Base-by-base conservation (phyloP, 257 asterid species). In the Orobanche coerulescens region DNA sequence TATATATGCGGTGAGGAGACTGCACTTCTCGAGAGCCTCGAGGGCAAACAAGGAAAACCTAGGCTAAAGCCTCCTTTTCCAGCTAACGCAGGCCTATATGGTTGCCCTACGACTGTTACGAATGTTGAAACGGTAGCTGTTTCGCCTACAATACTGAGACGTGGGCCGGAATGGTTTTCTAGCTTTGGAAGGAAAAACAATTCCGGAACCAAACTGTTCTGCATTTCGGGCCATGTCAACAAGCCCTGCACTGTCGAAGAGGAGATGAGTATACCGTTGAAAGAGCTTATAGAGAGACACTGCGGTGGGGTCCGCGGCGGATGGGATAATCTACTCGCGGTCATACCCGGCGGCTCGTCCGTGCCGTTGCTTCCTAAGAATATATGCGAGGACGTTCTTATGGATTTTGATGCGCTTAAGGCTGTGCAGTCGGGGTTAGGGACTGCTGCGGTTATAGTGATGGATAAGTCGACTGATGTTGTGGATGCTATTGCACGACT, bases 221-320 rank as follows among this genome's bases (percentile, higher is more conserved):
- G 97, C 61, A 72, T 93, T 72, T 93, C 99, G 2, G 99, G 97
- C 56, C 99, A 93, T 58, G 99, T 93, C 28, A 93, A 93, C 85
- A 89, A 84, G 77, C 97, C 99, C 2, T 93, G 99, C 81, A 89
- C 97, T 0, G 97, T 93, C n/a, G 99, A 93, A 74, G 99, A 89
- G 81, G 96, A 93, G 76, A 93, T 93, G 99, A 93, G 97, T 66
- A 93, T 93, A 50, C 83, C 99, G 1, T 61, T 93, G 75, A 89
- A 79, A 73, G 99, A 93, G 72, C 91, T 93, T 57, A 42, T 93
- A 26, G 99, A 93, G 72, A 75, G 94, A 67, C 99, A 89, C 66
- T 93, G 99, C 63, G 99, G 97, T 5, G 97, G 99, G 31, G 97
- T 93, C 53, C 86, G 97, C 20, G 99, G 99, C 19, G 99, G 99